These are phyloP conservation scores for Pseudogymnoascus sp. DNA, from an alignment of 2,329 filamentous ascomycete genomes.

Conservation along the genomic window DNA sequence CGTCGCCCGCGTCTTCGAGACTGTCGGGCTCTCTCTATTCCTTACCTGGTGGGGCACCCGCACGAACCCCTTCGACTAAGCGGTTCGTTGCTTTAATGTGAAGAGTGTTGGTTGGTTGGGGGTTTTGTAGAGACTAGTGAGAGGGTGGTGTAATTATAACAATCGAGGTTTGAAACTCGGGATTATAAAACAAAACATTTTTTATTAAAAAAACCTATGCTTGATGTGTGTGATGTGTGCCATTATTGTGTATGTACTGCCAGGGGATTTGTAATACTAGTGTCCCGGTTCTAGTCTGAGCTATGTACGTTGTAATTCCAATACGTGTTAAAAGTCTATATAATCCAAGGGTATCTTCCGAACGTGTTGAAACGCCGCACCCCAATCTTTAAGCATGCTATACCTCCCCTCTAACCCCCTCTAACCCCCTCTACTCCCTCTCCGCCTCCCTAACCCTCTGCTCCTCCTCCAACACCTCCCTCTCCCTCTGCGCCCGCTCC, in stretches of 20 bases:
- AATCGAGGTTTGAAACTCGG: background rate
- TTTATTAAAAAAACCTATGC: background rate
- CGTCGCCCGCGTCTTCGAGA: slow-evolving; percentile 81
- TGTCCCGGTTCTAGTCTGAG: background rate
- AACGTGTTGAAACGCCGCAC: slow-evolving; percentile 8
- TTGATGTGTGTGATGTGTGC: background rate
- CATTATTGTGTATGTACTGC: background rate
- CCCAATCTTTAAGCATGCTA: background rate
- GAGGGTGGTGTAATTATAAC: background rate
- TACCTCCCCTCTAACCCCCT: background rate
- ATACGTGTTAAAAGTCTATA: background rate
- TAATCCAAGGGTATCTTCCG: slow-evolving; percentile 6
- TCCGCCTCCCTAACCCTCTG: slow-evolving; percentile 30
- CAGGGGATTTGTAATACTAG: background rate
- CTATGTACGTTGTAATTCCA: background rate
- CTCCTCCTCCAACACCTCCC: slow-evolving; percentile 55
- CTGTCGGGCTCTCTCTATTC: slow-evolving; percentile 82
- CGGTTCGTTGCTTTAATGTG: slow-evolving; percentile 3
- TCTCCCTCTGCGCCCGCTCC: slow-evolving; percentile 56
- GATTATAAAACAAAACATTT: background rate
- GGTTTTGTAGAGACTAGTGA: background rate
- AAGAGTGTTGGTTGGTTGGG: background rate
- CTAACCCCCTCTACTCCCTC: background rate
- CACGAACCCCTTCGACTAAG: slow-evolving; percentile 69
- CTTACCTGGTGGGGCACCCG: slow-evolving; percentile 96